Conservation (phyloP, 306 rosid species). For the Ceratonia siliqua region DNA sequence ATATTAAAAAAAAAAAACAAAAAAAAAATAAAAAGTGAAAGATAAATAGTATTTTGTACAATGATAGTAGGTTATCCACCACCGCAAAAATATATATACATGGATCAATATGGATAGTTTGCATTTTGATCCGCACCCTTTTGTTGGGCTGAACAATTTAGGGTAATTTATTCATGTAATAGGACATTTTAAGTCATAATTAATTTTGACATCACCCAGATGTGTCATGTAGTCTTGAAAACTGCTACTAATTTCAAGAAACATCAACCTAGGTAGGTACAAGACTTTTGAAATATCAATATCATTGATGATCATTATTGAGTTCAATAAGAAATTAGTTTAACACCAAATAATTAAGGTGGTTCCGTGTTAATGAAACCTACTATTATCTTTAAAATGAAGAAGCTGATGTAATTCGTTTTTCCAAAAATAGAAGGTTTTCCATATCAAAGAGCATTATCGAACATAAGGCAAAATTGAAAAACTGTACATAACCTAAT, state of each 20-base stretch:
- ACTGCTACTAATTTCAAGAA: constrained; percentile 11
- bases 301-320: constrained; percentile 26
- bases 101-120: not conserved
- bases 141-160: constrained; percentile 26
- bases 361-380: constrained; percentile 40
- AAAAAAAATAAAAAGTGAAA: too few relatives aligned
- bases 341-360: constrained; percentile 35
- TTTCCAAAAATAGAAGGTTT: constrained; percentile 36
- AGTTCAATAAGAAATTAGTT: constrained; percentile 33
- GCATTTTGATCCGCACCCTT: not conserved
- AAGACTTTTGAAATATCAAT: constrained; percentile 22
- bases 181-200: constrained; percentile 36
- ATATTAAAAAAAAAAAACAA: too few relatives aligned
- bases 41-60: too few relatives aligned
- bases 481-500: constrained; percentile 31
- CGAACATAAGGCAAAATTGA: constrained; percentile 15
- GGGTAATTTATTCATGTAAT: constrained; percentile 37
- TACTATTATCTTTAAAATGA: constrained; percentile 35
- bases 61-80: too few relatives aligned
- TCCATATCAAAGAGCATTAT: constrained; percentile 28
- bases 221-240: constrained; percentile 24
- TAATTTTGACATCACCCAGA: constrained; percentile 39
- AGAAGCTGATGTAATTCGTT: constrained; percentile 33
- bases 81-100: too few relatives aligned
- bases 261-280: not conserved